Evolutionary conservation across 768 basidiomycete species (phyloP).

Genomic region (Leccinellum rugosiceps): DNA sequence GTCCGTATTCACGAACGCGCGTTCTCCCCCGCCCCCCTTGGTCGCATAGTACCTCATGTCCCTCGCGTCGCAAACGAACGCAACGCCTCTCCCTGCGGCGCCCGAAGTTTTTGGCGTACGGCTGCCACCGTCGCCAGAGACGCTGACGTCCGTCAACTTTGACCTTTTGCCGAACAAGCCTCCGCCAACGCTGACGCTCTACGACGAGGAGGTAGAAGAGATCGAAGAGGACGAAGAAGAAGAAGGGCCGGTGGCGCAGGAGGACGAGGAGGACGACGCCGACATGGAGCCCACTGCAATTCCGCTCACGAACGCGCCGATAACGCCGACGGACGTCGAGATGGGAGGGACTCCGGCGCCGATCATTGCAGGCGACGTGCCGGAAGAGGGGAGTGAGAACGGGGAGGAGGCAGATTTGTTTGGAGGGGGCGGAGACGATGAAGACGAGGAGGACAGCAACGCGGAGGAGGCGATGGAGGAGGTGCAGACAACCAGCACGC

Average conservation of each 20-base stretch:
- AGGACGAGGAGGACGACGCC: conserved; percentile 55
- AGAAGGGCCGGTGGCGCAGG: conserved; percentile 30
- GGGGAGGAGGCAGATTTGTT: conserved; percentile 78
- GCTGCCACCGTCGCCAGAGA: conserved; percentile 64
- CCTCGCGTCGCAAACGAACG: conserved; percentile 80
- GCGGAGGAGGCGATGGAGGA: conserved; percentile 75
- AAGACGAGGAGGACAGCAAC: conserved; percentile 56
- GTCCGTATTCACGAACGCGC: not conserved
- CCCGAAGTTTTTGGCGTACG: conserved; percentile 87
- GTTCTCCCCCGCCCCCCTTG: not conserved
- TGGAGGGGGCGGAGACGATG: conserved; percentile 65
- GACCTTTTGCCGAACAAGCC: conserved; percentile 84
- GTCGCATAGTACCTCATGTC: conserved; percentile 64
- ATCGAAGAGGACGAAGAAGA: conserved; percentile 49
- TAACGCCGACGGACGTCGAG: conserved; percentile 65
- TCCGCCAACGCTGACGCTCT: conserved; percentile 70
- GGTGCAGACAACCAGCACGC: conserved; percentile 50
- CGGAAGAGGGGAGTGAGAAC: conserved; percentile 67
- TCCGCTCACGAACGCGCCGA: conserved; percentile 32
- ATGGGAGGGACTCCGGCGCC: conserved; percentile 37
- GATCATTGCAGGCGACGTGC: conserved; percentile 33
- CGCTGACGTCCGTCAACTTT: conserved; percentile 79
- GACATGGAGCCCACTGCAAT: conserved; percentile 71
- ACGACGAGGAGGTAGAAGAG: conserved; percentile 81
- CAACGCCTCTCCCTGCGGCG: conserved; percentile 75